phyloP scores from a whole-genome alignment of 371 early-diverging fungal genomes.

The Chytridium lagenaria region DNA sequence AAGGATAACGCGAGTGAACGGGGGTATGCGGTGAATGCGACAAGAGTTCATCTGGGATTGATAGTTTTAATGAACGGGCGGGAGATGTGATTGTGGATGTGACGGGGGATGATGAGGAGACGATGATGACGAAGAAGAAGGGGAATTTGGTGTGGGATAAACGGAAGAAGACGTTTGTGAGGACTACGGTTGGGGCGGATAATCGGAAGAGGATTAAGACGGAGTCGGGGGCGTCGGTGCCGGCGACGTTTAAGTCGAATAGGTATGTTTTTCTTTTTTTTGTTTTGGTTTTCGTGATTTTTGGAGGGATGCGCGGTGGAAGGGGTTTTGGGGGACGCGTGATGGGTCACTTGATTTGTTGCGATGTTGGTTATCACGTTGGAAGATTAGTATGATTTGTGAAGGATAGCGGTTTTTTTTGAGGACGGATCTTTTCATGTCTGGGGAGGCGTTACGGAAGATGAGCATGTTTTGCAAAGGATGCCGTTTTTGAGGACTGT shows the following conservation, averaged over 20 bases:
- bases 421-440: too few species aligned
- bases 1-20: constrained; percentile 87
- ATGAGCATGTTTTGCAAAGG: too few species aligned
- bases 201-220: constrained; percentile 94
- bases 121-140: constrained; percentile 58
- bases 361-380: too few species aligned
- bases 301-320: not conserved
- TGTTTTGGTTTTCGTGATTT: constrained; percentile 6
- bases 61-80: constrained; percentile 84
- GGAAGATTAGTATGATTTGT: too few species aligned
- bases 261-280: constrained; percentile 49
- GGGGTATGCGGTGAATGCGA: constrained; percentile 82
- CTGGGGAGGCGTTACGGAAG: too few species aligned
- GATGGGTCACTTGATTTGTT: too few species aligned
- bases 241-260: constrained; percentile 88
- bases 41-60: constrained; percentile 38
- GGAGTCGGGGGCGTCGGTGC: constrained; percentile 88
- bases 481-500: too few species aligned
- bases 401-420: too few species aligned
- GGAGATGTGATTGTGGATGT: constrained; percentile 78
- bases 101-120: constrained; percentile 82
- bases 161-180: constrained; percentile 90
- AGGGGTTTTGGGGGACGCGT: too few species aligned
- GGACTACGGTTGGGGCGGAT: constrained; percentile 86
- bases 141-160: constrained; percentile 86